Percentiles rank a stretch among this genome's conserved stretches.
Evolutionary conservation across 1,139 yeast species (phyloP).

Genomic region (Groenewaldozyma auringiensis): DNA sequence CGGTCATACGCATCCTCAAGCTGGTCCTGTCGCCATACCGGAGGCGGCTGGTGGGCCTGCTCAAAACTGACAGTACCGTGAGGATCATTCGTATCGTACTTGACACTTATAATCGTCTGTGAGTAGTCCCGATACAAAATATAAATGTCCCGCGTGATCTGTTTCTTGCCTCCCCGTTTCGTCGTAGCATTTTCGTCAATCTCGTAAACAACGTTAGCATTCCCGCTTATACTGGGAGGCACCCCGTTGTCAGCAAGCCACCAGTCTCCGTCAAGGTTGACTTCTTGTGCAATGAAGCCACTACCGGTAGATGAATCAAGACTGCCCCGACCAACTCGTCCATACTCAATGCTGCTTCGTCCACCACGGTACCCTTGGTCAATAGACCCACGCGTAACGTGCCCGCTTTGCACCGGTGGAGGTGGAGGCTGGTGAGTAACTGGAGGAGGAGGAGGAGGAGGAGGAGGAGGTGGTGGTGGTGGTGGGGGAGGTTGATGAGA

Average conservation of each 20-base stretch:
- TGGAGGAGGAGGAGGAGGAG: slow-evolving; percentile 19
- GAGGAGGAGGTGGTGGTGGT: slow-evolving; percentile 15
- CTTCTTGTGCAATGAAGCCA: slow-evolving; percentile 13
- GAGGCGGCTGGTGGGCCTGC: slow-evolving; percentile 41
- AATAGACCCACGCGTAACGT: background rate
- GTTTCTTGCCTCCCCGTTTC: slow-evolving; percentile 50
- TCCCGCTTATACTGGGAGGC: slow-evolving; percentile 50
- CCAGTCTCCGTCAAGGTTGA: slow-evolving; percentile 41
- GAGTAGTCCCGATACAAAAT: slow-evolving; percentile 68
- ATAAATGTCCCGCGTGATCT: slow-evolving; percentile 59
- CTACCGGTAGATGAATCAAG: slow-evolving; percentile 9
- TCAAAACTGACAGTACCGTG: slow-evolving; percentile 42
- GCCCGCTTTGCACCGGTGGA: background rate
- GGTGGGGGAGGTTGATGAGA: slow-evolving; percentile 8
- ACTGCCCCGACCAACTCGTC: slow-evolving; percentile 4
- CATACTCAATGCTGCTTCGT: slow-evolving; percentile 11
- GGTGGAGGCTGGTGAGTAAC: background rate
- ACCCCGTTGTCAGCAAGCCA: slow-evolving; percentile 51
- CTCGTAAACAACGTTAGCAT: slow-evolving; percentile 47
- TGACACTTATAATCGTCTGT: slow-evolving; percentile 48
- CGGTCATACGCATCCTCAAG: slow-evolving; percentile 45
- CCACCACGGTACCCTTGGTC: slow-evolving; percentile 8
- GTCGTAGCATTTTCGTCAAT: slow-evolving; percentile 49
- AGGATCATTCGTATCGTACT: slow-evolving; percentile 52
- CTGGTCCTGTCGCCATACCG: slow-evolving; percentile 40